Percentiles rank a stretch among this genome's conserved stretches.
These are phyloP conservation scores for Gynostemma pentaphyllum DNA, from an alignment of 306 rosid species.

Conservation along the genomic window DNA sequence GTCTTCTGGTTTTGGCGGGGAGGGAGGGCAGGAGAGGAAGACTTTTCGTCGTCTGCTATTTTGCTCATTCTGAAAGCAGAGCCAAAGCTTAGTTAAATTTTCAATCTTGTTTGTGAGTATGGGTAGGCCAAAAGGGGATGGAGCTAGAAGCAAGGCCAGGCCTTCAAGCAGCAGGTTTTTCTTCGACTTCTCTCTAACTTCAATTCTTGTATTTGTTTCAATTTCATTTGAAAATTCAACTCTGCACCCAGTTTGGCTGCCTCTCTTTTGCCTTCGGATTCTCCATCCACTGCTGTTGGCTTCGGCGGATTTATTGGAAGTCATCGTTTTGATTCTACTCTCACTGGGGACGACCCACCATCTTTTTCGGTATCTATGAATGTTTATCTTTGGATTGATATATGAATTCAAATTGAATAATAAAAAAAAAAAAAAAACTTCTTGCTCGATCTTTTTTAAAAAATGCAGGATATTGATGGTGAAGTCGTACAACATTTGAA, in stretches of 20 bases:
- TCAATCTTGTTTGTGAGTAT: slow-evolving; percentile 22
- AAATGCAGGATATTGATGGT: slow-evolving; percentile 65
- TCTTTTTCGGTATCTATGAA: slow-evolving; percentile 33
- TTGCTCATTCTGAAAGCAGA: not conserved
- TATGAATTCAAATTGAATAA: too few species aligned
- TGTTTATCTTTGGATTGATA: not conserved
- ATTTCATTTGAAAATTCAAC: not conserved
- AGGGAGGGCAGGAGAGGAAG: not conserved
- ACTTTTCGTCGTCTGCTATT: not conserved
- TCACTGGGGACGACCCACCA: slow-evolving; percentile 43
- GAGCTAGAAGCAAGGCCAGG: slow-evolving; percentile 60
- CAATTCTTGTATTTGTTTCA: not conserved
- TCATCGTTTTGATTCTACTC: slow-evolving; percentile 60
- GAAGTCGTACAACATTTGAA: slow-evolving; percentile 81
- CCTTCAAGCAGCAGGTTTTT: slow-evolving; percentile 89
- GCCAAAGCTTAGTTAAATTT: not conserved
- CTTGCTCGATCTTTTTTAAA: not conserved
- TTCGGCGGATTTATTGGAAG: slow-evolving; percentile 90
- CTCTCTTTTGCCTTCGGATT: slow-evolving; percentile 63
- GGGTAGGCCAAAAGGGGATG: slow-evolving; percentile 91
- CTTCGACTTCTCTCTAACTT: too few species aligned
- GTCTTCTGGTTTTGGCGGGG: not conserved
- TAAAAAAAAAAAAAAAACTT: not conserved
- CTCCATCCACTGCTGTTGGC: slow-evolving; percentile 44
- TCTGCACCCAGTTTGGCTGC: slow-evolving; percentile 56